Percentiles rank a stretch among this genome's conserved stretches.
phyloP scores from a whole-genome alignment of 2,329 filamentous ascomycete genomes.

The Chrysosporium keratinophilum region DNA sequence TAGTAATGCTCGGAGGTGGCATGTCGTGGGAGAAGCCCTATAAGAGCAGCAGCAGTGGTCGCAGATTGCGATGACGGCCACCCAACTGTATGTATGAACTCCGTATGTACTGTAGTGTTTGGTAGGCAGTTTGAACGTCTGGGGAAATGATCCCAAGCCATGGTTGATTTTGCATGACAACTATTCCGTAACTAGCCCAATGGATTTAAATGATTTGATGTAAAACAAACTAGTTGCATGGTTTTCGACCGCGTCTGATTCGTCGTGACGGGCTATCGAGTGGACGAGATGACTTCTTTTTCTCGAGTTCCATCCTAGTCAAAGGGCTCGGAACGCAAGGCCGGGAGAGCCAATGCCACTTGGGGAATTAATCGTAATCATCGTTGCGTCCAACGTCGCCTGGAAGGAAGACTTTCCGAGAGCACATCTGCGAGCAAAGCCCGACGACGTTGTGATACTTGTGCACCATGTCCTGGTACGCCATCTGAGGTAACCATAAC shows the following conservation, averaged over 20 bases:
- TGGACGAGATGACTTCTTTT: too few species aligned
- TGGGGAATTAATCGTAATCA: background rate
- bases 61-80: background rate
- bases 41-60: background rate
- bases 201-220: background rate
- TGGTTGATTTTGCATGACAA: background rate
- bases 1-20: background rate
- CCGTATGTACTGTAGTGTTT: background rate
- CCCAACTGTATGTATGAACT: background rate
- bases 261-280: background rate
- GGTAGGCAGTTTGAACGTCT: background rate
- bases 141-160: background rate
- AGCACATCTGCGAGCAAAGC: conserved; percentile 1
- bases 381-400: background rate
- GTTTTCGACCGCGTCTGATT: background rate
- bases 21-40: background rate
- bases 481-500: background rate
- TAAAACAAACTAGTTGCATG: background rate
- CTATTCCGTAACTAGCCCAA: background rate
- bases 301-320: too few species aligned
- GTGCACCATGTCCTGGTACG: background rate
- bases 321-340: background rate
- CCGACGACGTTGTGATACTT: conserved; percentile 8
- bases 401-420: background rate
- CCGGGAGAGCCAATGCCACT: background rate